These are phyloP conservation scores for Leccinum sublutescens DNA, from an alignment of 768 basidiomycete genomes.

Conservation along the genomic window DNA sequence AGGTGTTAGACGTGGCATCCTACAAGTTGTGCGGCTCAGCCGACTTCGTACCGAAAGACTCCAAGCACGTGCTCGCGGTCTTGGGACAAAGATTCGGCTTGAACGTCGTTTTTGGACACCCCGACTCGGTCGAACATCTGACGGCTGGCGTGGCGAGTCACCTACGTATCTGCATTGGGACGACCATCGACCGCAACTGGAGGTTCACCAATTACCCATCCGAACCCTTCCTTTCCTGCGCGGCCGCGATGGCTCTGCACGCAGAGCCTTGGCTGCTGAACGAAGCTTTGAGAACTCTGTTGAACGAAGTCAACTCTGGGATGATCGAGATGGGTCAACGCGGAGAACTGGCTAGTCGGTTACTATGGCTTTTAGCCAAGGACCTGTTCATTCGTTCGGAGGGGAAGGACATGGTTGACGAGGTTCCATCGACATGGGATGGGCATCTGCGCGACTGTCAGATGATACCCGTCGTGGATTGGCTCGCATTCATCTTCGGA, in stretches of 20 bases:
- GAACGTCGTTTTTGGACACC: conserved; percentile 5
- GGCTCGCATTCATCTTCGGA: background rate
- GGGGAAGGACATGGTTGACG: background rate
- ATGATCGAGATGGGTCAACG: conserved; percentile 9
- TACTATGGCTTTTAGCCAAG: conserved; percentile 6
- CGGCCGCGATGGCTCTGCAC: conserved; percentile 8
- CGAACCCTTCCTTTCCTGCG: conserved; percentile 15
- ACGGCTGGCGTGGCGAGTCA: conserved; percentile 12
- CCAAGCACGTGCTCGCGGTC: background rate
- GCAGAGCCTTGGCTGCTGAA: background rate
- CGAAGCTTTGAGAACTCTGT: background rate
- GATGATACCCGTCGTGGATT: background rate
- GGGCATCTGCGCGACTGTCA: background rate
- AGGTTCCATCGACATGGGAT: conserved; percentile 4
- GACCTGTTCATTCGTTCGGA: conserved; percentile 1
- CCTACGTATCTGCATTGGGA: conserved; percentile 10
- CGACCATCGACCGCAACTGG: conserved; percentile 8
- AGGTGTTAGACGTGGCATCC: background rate
- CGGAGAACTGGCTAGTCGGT: conserved; percentile 4
- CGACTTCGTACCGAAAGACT: background rate
- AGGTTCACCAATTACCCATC: conserved; percentile 16
- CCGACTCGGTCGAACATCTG: conserved; percentile 1
- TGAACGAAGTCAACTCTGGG: conserved; percentile 1
- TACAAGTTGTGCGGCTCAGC: background rate
- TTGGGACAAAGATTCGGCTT: conserved; percentile 6